These are phyloP conservation scores for Caryopteris hybrid DNA, from an alignment of 305 asterid species.

Conservation along the genomic window DNA sequence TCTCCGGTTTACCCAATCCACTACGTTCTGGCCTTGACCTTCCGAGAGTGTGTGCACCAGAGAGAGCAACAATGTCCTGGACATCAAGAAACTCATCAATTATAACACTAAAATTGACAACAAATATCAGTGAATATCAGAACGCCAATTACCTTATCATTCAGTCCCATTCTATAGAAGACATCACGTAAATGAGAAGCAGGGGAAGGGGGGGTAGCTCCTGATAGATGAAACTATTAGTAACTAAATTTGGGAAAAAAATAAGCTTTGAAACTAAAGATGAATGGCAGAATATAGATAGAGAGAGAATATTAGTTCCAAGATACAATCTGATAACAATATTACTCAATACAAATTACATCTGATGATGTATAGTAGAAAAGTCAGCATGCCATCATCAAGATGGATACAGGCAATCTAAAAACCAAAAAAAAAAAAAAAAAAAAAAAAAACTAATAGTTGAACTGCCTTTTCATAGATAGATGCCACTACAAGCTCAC, in stretches of 20 bases:
- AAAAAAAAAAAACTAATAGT: background rate
- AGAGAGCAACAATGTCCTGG: constrained; percentile 95
- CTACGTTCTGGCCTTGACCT: constrained; percentile 97
- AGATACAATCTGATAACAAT: background rate
- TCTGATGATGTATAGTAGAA: background rate
- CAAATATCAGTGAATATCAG: constrained; percentile 7
- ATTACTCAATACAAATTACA: background rate
- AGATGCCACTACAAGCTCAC: background rate
- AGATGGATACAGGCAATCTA: background rate
- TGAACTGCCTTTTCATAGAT: background rate
- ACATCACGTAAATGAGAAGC: constrained; percentile 89
- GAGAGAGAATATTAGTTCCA: constrained; percentile 2
- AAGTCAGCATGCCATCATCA: background rate
- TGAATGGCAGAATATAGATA: background rate
- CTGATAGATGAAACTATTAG: constrained; percentile 39
- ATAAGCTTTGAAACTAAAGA: constrained; percentile 5
- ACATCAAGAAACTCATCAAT: constrained; percentile 16
- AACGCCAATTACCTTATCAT: constrained; percentile 59
- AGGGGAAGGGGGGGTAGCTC: constrained; percentile 97
- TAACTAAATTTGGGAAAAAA: background rate
- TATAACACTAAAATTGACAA: constrained; percentile 8
- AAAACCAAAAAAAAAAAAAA: too few relatives aligned
- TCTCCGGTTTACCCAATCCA: constrained; percentile 97
- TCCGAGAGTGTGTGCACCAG: constrained; percentile 97
- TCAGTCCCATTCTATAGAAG: constrained; percentile 86